Evolutionary conservation across 2,329 filamentous ascomycete species (phyloP).

Genomic region (Beauveria sp.): DNA sequence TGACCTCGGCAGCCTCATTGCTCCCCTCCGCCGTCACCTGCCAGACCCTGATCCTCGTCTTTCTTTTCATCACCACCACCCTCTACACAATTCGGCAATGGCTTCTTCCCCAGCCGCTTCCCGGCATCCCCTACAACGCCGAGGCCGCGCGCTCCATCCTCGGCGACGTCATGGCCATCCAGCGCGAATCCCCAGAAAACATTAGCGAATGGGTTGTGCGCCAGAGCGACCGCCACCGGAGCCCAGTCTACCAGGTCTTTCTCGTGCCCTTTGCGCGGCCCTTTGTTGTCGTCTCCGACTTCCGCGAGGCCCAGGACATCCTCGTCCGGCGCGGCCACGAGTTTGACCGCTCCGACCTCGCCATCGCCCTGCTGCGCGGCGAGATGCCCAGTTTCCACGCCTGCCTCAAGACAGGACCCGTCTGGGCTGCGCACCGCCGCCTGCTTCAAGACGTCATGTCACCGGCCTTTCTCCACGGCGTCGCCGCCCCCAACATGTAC

Average conservation of each 20-base stretch:
- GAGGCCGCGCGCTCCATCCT: constrained; percentile 26
- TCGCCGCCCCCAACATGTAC: constrained; percentile 25
- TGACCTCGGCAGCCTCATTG: background rate
- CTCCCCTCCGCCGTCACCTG: background rate
- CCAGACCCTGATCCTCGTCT: background rate
- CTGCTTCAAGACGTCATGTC: constrained; percentile 32
- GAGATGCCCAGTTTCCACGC: constrained; percentile 27
- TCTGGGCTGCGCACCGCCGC: constrained; percentile 26
- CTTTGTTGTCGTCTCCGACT: constrained; percentile 34
- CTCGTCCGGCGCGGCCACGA: constrained; percentile 33
- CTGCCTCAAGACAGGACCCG: constrained; percentile 21
- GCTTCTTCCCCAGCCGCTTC: constrained; percentile 33
- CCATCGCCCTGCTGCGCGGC: constrained; percentile 23
- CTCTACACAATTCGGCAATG: constrained; percentile 9
- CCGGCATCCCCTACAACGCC: constrained; percentile 38
- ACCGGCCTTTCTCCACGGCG: constrained; percentile 24
- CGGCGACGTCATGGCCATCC: constrained; percentile 30
- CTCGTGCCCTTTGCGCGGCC: constrained; percentile 34
- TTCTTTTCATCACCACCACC: background rate
- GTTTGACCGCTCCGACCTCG: constrained; percentile 33
- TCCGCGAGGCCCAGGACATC: constrained; percentile 35
- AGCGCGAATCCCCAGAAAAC: constrained; percentile 4
- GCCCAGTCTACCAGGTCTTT: constrained; percentile 40
- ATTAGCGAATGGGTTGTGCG: constrained; percentile 20
- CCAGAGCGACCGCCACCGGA: constrained; percentile 24